Base-by-base conservation (phyloP, 352 stramenopile species). In the Thalassiosira sp. region DNA sequence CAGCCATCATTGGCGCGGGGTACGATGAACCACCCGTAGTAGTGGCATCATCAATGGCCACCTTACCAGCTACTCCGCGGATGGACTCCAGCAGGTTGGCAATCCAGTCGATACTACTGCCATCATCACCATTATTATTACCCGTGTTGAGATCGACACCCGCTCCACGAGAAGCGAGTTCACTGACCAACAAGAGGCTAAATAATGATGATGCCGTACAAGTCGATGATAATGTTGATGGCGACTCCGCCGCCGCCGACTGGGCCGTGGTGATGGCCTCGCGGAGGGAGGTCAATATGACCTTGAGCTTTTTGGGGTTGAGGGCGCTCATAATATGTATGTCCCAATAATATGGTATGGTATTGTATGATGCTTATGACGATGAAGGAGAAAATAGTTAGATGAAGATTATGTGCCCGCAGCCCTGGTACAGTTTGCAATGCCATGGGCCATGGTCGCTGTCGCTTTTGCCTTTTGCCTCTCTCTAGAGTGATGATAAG, bases 101-200 rank as follows among this genome's bases (percentile, higher is more conserved):
- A 5, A 66, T 62, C 31, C 40, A 49, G 8, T 53, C 56, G 20
- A 37, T 33, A n/a, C 24, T n/a, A 52, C 37, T 46, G 0, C 1
- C 5, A 13, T 54, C 13, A n/a, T n/a, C n/a, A n/a, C n/a, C n/a
- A n/a, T n/a, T n/a, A n/a, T n/a, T n/a, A n/a, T n/a, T n/a, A n/a
- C n/a, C n/a, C n/a, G n/a, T n/a, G n/a, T 5, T 42, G 1, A 74
- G 43, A 37, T 63, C 33, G 43, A 62, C 16, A 13, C 48, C 27
- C 27, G 64, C 40, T 33, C 61, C 60, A 6, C 70, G 70, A 16
- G 70, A 72, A 40, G 70, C 42, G 13, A 79, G 56, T 61, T 79
- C 70, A 18, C 25, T 61, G 8, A 35, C 49, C 15, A 79, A 33
- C 3, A 79, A n/a, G 35, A 79, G 35, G 16, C 16, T 11, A 40